Evolutionary conservation across 768 basidiomycete species (phyloP).

Genomic region (Podaxis mareebaensis): DNA sequence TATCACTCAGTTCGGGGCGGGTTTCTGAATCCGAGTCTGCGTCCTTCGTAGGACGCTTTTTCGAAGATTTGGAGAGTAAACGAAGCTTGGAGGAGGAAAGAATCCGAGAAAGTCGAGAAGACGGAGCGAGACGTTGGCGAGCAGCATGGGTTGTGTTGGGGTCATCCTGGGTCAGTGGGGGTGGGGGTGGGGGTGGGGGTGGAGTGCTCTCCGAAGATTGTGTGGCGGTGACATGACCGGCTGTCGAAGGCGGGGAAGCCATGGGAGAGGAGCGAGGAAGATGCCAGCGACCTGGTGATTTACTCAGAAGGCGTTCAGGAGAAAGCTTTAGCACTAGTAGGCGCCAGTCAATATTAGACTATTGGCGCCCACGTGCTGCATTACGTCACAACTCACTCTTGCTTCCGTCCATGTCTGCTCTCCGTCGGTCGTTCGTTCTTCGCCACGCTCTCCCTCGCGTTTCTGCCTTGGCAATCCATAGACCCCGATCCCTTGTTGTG

Average conservation of each 20-base stretch:
- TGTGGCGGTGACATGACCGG: constrained; percentile 3
- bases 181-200: constrained; percentile 41
- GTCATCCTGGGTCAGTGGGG: constrained; percentile 39
- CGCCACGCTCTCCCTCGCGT: not conserved
- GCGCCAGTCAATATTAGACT: not conserved
- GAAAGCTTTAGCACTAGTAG: not conserved
- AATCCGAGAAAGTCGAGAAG: constrained; percentile 35
- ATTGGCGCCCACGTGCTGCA: constrained; percentile 2
- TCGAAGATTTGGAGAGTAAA: constrained; percentile 14
- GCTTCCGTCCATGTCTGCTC: constrained; percentile 4
- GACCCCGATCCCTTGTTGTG: too few relatives aligned
- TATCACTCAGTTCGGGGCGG: not conserved
- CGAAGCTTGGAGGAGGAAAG: constrained; percentile 35
- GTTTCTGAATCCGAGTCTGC: constrained; percentile 3
- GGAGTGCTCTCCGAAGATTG: constrained; percentile 20
- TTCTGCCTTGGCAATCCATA: not conserved
- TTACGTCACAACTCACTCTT: constrained; percentile 12
- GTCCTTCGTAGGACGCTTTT: not conserved
- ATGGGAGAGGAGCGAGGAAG: constrained; percentile 7
- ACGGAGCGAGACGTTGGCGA: constrained; percentile 43
- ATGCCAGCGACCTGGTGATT: not conserved
- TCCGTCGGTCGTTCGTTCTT: not conserved
- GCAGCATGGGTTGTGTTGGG: constrained; percentile 45
- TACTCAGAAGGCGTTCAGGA: not conserved
- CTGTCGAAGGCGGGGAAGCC: constrained; percentile 19